These are phyloP conservation scores for Capronia americana DNA, from an alignment of 2,329 filamentous ascomycete species.

Conservation along the genomic window DNA sequence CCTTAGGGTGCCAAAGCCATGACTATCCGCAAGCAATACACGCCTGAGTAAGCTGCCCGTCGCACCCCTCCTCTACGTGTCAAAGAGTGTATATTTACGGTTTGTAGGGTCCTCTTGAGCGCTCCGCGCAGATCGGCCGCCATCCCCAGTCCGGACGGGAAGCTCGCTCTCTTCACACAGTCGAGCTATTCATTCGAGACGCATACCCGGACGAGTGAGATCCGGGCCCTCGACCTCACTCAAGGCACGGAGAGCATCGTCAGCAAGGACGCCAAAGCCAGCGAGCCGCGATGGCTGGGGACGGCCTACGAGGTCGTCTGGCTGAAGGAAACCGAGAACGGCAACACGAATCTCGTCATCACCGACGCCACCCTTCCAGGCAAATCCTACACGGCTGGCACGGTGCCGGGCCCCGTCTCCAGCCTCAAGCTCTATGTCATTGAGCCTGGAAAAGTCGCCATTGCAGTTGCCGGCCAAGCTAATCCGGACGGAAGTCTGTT, in stretches of 20 bases:
- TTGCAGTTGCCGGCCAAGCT: conserved; percentile 56
- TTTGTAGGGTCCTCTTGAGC: conserved; percentile 52
- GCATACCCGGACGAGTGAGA: conserved; percentile 55
- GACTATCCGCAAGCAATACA: conserved; percentile 34
- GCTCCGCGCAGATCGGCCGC: conserved; percentile 55
- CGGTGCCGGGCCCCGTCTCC: conserved; percentile 54
- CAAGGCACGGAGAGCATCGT: conserved; percentile 50
- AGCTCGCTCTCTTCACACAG: conserved; percentile 55
- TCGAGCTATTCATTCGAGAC: conserved; percentile 59
- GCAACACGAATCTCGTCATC: conserved; percentile 55
- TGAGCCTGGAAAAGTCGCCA: conserved; percentile 51
- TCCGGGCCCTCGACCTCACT: conserved; percentile 53
- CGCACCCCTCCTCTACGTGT: conserved; percentile 6
- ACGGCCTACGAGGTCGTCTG: conserved; percentile 53
- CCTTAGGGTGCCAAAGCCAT: conserved; percentile 19
- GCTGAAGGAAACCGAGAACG: conserved; percentile 53
- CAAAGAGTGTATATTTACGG: conserved; percentile 7
- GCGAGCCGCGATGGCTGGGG: conserved; percentile 56
- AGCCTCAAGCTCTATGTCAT: conserved; percentile 54
- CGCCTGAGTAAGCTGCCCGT: conserved; percentile 32
- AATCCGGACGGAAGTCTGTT: conserved; percentile 56
- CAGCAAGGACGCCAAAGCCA: conserved; percentile 53
- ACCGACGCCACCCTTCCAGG: conserved; percentile 50
- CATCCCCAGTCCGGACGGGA: conserved; percentile 54
- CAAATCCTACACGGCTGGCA: conserved; percentile 53